Evolutionary conservation across 2,329 filamentous ascomycete genomes (phyloP).

Genomic region (Aspergillus japonicus): DNA sequence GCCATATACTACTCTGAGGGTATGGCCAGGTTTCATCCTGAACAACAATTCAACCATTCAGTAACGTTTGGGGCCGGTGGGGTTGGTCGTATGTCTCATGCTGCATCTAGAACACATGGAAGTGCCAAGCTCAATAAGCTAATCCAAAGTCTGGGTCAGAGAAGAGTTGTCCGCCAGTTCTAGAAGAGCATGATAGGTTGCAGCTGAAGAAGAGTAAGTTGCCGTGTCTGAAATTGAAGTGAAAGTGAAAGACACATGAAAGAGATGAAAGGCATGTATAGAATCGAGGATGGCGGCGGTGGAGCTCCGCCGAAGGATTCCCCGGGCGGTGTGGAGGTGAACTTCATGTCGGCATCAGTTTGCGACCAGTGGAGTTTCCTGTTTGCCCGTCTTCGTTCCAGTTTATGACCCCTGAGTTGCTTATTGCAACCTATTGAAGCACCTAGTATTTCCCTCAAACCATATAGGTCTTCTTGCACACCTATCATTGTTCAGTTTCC

Average conservation of each 20-base stretch:
- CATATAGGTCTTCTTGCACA: not conserved
- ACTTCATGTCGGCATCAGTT: constrained; percentile 7
- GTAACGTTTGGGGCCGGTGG: too few relatives aligned
- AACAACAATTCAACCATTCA: too few relatives aligned
- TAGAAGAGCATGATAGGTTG: too few relatives aligned
- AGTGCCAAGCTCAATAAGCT: too few relatives aligned
- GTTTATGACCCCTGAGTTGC: not conserved
- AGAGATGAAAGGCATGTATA: not conserved
- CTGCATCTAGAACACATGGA: too few relatives aligned
- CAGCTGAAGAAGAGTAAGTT: too few relatives aligned
- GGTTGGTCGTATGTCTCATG: too few relatives aligned
- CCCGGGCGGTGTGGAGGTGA: constrained; percentile 4
- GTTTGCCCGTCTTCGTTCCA: not conserved
- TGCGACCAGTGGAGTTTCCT: constrained; percentile 1
- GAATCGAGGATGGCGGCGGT: not conserved
- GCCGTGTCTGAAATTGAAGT: not conserved
- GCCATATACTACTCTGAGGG: too few relatives aligned
- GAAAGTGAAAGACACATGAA: not conserved
- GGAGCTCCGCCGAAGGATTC: constrained; percentile 1
- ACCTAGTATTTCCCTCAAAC: not conserved
- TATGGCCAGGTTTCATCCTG: too few relatives aligned
- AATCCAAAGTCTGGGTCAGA: too few relatives aligned
- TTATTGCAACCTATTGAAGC: not conserved
- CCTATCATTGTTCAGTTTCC: not conserved
- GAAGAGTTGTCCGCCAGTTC: too few relatives aligned